Base-by-base conservation (phyloP, 805 yeast species). In the Soucietia sequanensis region DNA sequence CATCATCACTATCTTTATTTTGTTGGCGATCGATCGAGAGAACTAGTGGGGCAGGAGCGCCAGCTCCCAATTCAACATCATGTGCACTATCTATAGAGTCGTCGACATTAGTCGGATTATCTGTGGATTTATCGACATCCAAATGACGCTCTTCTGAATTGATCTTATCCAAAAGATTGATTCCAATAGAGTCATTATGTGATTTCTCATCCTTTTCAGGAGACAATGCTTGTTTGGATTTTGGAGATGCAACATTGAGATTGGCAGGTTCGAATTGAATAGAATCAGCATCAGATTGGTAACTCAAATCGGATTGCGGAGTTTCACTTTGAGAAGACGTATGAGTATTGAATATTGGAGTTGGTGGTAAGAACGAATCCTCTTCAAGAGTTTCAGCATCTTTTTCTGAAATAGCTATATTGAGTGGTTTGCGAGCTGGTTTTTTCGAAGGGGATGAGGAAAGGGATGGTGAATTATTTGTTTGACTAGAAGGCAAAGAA, bases 271-370 rank as follows among this genome's bases (percentile, higher is more conserved):
- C 72, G 19, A 52, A 30, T 36, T 65, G 72, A 16, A 65, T 64
- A 11, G 70, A 63, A 40, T 65, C 70, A 5, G 59, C 58, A 31
- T 66, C 72, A 1, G 71, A 65, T 24, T 46, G 52, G 37, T 52
- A 65, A 35, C 71, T 65, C 32, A 44, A 38, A 13, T 65, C 70
- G 1, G 69, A 60, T 21, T 35, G 38, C 9, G 69, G 67, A 6
- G 70, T 60, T 13, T 59, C 65, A 14, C 63, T 54, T n/a, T 38
- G 30, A n/a, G 31, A 30, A 19, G 35, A 29, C 2, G 37, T 34
- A 23, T 42, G 32, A 23, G 20, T 30, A 28, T 29, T 40, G 33
- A 44, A 59, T 1, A 56, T 52, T 2, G 65, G 64, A 2, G 64
- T 54, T 4, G 67, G 68, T 1, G 65, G 65, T 11, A 29, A 8